Evolutionary conservation across 2,329 filamentous ascomycete genomes (phyloP).

Genomic region (Ophiostoma fasciatum): DNA sequence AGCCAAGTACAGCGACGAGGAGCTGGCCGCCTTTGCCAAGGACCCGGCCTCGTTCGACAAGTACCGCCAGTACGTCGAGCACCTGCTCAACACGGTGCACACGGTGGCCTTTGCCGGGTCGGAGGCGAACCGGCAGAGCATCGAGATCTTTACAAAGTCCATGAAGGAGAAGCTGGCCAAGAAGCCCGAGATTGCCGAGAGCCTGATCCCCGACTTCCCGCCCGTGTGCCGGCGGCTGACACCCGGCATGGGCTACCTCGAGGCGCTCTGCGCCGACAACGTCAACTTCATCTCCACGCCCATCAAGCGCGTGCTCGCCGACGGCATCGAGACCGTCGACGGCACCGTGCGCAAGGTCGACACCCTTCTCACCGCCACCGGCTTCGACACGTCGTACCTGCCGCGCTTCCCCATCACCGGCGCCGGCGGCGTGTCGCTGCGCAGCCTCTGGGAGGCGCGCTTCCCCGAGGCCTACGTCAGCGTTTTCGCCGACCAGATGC

Average conservation of each 20-base stretch:
- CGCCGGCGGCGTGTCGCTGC: constrained; percentile 14
- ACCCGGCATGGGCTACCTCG: constrained; percentile 33
- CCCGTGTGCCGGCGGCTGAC: constrained; percentile 31
- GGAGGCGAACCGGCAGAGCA: constrained; percentile 14
- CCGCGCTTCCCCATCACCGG: constrained; percentile 34
- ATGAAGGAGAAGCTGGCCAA: constrained; percentile 17
- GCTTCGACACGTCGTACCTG: constrained; percentile 37
- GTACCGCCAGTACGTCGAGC: constrained; percentile 33
- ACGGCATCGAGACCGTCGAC: constrained; percentile 30
- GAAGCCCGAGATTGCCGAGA: constrained; percentile 10
- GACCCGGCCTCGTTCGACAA: constrained; percentile 36
- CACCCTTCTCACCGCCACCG: constrained; percentile 39
- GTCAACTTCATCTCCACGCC: constrained; percentile 29
- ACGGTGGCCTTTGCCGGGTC: neutral
- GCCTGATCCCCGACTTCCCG: constrained; percentile 32
- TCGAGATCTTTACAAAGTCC: constrained; percentile 1
- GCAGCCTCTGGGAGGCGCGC: constrained; percentile 1
- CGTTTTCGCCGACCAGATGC: constrained; percentile 4
- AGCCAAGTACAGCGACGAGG: constrained; percentile 20
- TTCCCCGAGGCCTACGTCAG: constrained; percentile 4
- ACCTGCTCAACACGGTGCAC: constrained; percentile 26
- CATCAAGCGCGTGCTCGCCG: constrained; percentile 28
- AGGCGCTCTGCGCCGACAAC: constrained; percentile 29
- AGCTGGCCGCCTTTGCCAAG: constrained; percentile 31
- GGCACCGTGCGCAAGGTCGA: constrained; percentile 36